phyloP scores from a whole-genome alignment of 192 early-diverging fungal species.

The Endogone sp. region DNA sequence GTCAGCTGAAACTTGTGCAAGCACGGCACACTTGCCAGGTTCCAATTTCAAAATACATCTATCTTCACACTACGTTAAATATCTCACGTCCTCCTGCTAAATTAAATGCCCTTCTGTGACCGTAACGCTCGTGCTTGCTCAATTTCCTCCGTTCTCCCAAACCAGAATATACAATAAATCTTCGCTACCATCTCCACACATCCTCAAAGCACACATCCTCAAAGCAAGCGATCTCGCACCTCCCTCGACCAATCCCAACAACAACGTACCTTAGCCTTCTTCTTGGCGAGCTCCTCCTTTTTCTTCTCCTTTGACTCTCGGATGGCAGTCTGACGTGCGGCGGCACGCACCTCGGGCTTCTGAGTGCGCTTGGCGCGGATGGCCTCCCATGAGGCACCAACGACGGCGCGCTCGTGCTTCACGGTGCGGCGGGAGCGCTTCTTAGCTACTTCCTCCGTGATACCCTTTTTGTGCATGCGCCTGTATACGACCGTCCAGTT shows the following conservation, averaged over 20 bases:
- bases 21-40: background rate
- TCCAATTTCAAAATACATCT: too few species aligned
- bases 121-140: background rate
- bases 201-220: background rate
- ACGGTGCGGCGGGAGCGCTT: conserved; percentile 93
- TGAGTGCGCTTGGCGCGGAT: conserved; percentile 97
- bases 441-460: conserved; percentile 93
- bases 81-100: too few species aligned
- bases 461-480: conserved; percentile 99
- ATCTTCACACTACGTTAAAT: too few species aligned
- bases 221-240: background rate
- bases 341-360: conserved; percentile 93
- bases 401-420: conserved; percentile 95
- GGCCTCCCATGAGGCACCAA: conserved; percentile 91
- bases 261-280: conserved; percentile 68
- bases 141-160: background rate
- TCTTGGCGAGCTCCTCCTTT: conserved; percentile 83
- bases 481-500: conserved; percentile 97
- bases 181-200: background rate
- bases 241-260: background rate
- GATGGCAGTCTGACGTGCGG: conserved; percentile 82
- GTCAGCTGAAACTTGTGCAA: background rate
- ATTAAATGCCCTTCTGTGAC: too few species aligned
- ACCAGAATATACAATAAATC: background rate
- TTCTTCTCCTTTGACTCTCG: conserved; percentile 90